Percentiles rank a stretch among this genome's conserved stretches.
Conservation (phyloP, 2,329 filamentous ascomycete species). For the Trichoderma atrobrunneum region DNA sequence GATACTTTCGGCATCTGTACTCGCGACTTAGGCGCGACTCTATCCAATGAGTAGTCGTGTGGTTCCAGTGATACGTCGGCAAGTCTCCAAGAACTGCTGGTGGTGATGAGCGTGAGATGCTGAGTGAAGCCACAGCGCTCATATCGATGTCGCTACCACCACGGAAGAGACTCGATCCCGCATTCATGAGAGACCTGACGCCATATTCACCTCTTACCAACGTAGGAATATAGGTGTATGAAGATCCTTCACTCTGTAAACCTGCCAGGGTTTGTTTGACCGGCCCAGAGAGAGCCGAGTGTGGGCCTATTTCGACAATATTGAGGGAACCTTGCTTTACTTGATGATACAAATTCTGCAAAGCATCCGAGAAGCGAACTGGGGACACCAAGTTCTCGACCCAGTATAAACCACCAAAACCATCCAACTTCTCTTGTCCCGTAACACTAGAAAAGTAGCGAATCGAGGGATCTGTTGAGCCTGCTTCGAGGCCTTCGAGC, state of each 20-base stretch:
- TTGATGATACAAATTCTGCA: conserved; percentile 4
- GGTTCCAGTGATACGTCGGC: background rate
- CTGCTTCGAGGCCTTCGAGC: background rate
- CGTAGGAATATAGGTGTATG: conserved; percentile 2
- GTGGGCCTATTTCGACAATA: conserved; percentile 7
- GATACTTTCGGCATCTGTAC: background rate
- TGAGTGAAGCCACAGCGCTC: background rate
- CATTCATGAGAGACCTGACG: background rate
- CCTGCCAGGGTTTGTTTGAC: background rate
- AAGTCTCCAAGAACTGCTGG: background rate
- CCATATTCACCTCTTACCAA: background rate
- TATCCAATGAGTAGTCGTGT: conserved; percentile 25
- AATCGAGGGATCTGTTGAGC: background rate
- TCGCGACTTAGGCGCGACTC: background rate
- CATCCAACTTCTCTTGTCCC: background rate
- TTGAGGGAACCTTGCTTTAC: background rate
- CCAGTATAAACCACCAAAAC: conserved; percentile 23
- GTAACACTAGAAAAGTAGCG: conserved; percentile 1
- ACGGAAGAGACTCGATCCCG: background rate
- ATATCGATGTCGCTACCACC: background rate
- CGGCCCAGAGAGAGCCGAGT: background rate
- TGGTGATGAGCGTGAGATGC: conserved; percentile 18
- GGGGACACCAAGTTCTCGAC: conserved; percentile 19
- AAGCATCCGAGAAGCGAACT: conserved; percentile 28
- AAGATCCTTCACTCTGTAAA: background rate